Evolutionary conservation across 169 alveolate genomes (phyloP).

Genomic region (Plasmodium knowlesi): DNA sequence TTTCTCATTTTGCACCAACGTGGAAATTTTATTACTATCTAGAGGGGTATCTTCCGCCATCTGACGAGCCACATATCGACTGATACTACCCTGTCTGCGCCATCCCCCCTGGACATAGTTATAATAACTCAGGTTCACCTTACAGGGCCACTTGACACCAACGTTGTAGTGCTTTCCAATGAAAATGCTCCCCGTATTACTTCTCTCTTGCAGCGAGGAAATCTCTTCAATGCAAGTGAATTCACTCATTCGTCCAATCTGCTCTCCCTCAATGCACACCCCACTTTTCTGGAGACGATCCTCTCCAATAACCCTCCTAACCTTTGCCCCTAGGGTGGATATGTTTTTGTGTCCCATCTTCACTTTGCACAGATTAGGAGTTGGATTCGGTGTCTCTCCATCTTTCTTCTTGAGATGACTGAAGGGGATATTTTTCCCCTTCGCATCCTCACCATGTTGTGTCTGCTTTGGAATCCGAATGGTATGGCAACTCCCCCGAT

Average conservation of each 20-base stretch:
- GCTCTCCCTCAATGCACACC: neutral
- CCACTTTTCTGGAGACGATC: neutral
- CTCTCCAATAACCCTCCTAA: neutral
- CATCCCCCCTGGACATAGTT: neutral
- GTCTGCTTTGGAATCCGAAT: neutral
- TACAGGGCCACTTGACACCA: neutral
- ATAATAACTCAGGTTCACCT: neutral
- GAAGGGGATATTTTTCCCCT: neutral
- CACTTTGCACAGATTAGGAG: neutral
- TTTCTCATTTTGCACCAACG: neutral
- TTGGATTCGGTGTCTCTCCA: neutral
- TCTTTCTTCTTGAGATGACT: neutral
- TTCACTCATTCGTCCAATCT: neutral
- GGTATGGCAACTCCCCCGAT: neutral
- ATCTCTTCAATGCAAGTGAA: neutral
- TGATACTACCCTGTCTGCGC: neutral
- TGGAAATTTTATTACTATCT: neutral
- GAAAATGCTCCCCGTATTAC: neutral
- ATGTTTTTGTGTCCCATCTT: constrained; percentile 5
- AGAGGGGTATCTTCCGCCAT: neutral
- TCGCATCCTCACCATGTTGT: neutral
- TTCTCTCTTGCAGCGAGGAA: neutral
- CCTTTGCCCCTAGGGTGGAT: neutral
- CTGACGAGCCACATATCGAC: neutral
- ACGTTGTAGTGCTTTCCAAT: neutral